phyloP scores from a whole-genome alignment of 768 basidiomycete species.

The Lyophyllum shimeji region DNA sequence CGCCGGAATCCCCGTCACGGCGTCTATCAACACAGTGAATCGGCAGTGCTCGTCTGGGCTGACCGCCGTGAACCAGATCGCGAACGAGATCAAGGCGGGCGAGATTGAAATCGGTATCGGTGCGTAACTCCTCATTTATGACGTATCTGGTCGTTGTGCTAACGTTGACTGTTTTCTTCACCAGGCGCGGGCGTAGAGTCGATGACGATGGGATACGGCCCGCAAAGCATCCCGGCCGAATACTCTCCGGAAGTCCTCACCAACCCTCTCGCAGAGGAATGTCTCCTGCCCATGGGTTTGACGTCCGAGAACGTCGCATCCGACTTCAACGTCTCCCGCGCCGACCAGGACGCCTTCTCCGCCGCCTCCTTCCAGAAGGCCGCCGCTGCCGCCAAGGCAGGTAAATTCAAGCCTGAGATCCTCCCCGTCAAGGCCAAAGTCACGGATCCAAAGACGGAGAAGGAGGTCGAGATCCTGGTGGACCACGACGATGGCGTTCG shows the following conservation, averaged over 20 bases:
- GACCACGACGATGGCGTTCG: conserved; percentile 85
- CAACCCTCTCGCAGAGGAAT: conserved; percentile 74
- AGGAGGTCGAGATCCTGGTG: conserved; percentile 69
- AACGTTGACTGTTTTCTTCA: conserved; percentile 1
- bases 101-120: conserved; percentile 92
- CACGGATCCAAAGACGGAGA: conserved; percentile 66
- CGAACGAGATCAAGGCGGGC: conserved; percentile 72
- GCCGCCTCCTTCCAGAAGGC: conserved; percentile 86
- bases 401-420: conserved; percentile 83
- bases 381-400: conserved; percentile 73
- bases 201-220: conserved; percentile 81
- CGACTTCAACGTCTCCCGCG: conserved; percentile 73
- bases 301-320: conserved; percentile 92
- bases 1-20: conserved; percentile 79
- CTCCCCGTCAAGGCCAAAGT: conserved; percentile 73
- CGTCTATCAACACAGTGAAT: conserved; percentile 81
- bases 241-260: conserved; percentile 65
- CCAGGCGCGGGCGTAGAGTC: conserved; percentile 85
- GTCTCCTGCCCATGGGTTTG: conserved; percentile 87
- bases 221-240: conserved; percentile 47
- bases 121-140: conserved; percentile 29
- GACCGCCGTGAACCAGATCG: conserved; percentile 78
- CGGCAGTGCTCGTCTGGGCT: conserved; percentile 90
- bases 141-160: not conserved
- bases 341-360: conserved; percentile 81